These are phyloP conservation scores for Geotrichum siamense DNA, from an alignment of 1,139 yeast species.

Conservation along the genomic window DNA sequence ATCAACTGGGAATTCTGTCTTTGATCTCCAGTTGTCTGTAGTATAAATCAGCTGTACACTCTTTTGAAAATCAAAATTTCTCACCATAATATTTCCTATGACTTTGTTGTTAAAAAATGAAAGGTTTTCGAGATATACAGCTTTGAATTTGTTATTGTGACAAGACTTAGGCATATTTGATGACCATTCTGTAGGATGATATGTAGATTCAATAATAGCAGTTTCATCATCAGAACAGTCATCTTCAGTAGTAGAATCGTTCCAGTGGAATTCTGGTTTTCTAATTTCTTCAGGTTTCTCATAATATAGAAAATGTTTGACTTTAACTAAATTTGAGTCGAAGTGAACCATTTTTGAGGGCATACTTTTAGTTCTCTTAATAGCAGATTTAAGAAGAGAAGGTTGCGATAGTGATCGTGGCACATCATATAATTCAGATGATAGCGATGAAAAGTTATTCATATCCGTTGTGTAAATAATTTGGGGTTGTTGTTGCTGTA, in stretches of 20 bases:
- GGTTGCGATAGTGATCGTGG: not conserved
- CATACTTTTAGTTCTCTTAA: constrained; percentile 39
- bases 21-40: constrained; percentile 64
- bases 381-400: constrained; percentile 1
- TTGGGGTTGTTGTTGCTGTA: too few relatives aligned
- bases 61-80: constrained; percentile 61
- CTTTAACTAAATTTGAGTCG: constrained; percentile 56
- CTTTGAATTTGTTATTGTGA: constrained; percentile 27
- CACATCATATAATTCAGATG: not conserved
- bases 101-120: constrained; percentile 50
- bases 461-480: too few relatives aligned
- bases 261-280: constrained; percentile 30
- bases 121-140: constrained; percentile 60
- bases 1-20: constrained; percentile 58
- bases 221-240: constrained; percentile 29
- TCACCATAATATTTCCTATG: constrained; percentile 66
- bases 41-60: constrained; percentile 57
- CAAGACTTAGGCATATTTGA: constrained; percentile 43
- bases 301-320: constrained; percentile 60
- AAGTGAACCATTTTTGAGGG: constrained; percentile 80
- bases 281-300: constrained; percentile 74
- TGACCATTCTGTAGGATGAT: constrained; percentile 42
- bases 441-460: not conserved
- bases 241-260: constrained; percentile 27
- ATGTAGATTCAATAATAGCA: constrained; percentile 20